Evolutionary conservation across 371 early-diverging fungal genomes (phyloP).

Genomic region (Haplosporangium sp.): DNA sequence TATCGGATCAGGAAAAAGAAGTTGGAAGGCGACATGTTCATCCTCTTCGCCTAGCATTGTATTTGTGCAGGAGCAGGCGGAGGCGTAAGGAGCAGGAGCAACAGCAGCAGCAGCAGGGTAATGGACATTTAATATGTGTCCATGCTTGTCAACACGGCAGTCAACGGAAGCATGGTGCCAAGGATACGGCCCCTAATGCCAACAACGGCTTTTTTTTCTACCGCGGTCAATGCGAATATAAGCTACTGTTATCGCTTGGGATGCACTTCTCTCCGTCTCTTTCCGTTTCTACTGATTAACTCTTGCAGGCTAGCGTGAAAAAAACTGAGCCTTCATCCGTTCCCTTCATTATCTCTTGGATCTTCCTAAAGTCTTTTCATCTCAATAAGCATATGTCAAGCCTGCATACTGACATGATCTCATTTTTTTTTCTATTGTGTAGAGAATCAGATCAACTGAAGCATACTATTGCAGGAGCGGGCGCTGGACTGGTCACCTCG

Average conservation of each 20-base stretch:
- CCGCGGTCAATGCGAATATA: background rate
- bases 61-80: no score
- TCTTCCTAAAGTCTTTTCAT: background rate
- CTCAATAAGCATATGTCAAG: background rate
- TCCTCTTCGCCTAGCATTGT: no score
- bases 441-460: conserved; percentile 71
- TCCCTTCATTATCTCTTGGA: background rate
- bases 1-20: conserved; percentile 9
- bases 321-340: background rate
- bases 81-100: no score
- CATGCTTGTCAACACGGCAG: no score
- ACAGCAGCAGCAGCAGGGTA: no score
- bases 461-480: conserved; percentile 86
- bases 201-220: background rate
- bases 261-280: conserved; percentile 11
- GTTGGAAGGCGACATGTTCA: background rate
- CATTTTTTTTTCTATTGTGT: background rate
- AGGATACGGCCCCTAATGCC: background rate
- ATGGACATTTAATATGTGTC: no score
- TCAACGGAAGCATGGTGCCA: no score
- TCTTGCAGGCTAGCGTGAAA: conserved; percentile 3
- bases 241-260: background rate
- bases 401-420: background rate
- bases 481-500: conserved; percentile 85
- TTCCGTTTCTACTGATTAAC: conserved; percentile 10